Conservation (phyloP, 768 basidiomycete genomes). For the Mycena rebaudengoi region DNA sequence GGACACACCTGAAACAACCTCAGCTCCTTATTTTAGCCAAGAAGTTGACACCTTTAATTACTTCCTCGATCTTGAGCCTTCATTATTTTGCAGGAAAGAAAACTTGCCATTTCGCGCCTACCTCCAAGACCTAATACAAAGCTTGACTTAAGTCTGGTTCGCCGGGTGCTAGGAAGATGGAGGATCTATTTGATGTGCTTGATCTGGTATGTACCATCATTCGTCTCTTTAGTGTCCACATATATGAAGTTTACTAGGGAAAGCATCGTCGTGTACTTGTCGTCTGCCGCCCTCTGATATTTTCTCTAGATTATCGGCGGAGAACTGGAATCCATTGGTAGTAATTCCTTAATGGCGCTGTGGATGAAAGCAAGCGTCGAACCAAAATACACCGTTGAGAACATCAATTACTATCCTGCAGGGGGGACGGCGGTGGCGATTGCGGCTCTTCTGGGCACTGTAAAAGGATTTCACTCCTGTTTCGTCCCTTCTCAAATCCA, state of each 20-base stretch:
- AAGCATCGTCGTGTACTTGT: background rate
- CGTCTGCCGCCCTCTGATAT: constrained; percentile 28
- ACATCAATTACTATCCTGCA: constrained; percentile 68
- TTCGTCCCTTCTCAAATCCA: background rate
- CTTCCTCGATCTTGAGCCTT: background rate
- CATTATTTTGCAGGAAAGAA: constrained; percentile 57
- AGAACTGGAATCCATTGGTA: constrained; percentile 73
- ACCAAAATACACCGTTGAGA: constrained; percentile 61
- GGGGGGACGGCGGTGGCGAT: constrained; percentile 74
- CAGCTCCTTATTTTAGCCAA: constrained; percentile 67
- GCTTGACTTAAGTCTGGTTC: constrained; percentile 50
- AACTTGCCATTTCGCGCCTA: constrained; percentile 59
- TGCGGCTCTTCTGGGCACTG: constrained; percentile 56
- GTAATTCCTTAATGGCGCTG: constrained; percentile 79
- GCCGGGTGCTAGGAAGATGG: constrained; percentile 65
- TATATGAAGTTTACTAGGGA: constrained; percentile 6
- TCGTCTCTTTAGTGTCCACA: background rate
- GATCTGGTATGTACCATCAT: constrained; percentile 49
- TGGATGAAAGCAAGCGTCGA: constrained; percentile 70
- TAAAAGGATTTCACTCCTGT: background rate
- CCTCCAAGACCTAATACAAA: constrained; percentile 21
- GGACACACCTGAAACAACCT: constrained; percentile 70
- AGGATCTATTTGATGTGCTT: constrained; percentile 75
- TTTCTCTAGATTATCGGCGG: constrained; percentile 49
- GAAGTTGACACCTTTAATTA: constrained; percentile 54